Evolutionary conservation across 768 basidiomycete species (phyloP).

Genomic region (Mycena galericulata): DNA sequence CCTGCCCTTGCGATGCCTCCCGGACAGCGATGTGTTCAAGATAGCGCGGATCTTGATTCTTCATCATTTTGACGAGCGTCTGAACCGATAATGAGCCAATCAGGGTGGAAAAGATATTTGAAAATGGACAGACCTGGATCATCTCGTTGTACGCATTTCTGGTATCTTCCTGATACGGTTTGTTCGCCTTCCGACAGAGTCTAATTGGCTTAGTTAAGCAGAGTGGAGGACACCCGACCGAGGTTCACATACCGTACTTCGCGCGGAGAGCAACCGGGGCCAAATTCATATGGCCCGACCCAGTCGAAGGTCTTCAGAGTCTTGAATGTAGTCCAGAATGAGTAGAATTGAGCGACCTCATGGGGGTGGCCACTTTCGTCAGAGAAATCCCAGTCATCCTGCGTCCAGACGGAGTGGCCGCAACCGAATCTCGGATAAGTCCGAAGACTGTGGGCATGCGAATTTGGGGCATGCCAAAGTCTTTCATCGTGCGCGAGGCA

Average conservation of each 20-base stretch:
- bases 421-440: conserved; percentile 36
- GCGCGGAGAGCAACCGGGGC: background rate
- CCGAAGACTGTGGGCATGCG: background rate
- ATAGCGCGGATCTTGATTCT: conserved; percentile 30
- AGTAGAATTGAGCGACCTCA: conserved; percentile 39
- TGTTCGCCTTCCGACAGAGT: conserved; percentile 25
- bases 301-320: conserved; percentile 43
- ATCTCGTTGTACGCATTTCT: conserved; percentile 25
- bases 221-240: background rate
- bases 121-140: conserved; percentile 25
- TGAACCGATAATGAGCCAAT: background rate
- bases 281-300: conserved; percentile 32
- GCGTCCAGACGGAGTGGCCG: conserved; percentile 35
- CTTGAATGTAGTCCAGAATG: conserved; percentile 39
- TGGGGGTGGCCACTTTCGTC: background rate
- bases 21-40: conserved; percentile 1
- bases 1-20: background rate
- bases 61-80: conserved; percentile 18
- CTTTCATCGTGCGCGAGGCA: conserved; percentile 42
- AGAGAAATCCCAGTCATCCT: conserved; percentile 30
- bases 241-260: conserved; percentile 8
- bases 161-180: conserved; percentile 11
- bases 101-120: background rate
- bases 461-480: conserved; percentile 25
- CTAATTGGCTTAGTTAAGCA: background rate